These are phyloP conservation scores for Brassica balearica DNA, from an alignment of 441 rosid species.

Conservation along the genomic window DNA sequence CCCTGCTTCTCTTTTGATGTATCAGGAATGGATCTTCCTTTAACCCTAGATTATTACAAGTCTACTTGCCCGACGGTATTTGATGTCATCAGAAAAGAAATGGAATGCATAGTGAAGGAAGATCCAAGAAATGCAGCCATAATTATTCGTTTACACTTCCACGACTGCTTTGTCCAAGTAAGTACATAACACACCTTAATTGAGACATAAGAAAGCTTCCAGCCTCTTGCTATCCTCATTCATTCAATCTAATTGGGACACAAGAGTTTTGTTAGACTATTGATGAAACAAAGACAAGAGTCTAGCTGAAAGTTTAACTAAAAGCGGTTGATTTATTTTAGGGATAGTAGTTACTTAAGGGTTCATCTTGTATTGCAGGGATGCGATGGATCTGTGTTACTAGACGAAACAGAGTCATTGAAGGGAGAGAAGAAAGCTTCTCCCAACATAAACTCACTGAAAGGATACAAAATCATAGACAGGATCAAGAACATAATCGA, in stretches of 20 bases:
- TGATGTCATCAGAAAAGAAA: conserved; percentile 71
- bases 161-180: conserved; percentile 95
- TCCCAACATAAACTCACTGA: conserved; percentile 56
- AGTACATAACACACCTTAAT: conserved; percentile 15
- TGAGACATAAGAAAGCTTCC: conserved; percentile 14
- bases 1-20: conserved; percentile 36
- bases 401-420: conserved; percentile 74
- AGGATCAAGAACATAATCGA: conserved; percentile 88
- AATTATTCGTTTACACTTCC: conserved; percentile 78
- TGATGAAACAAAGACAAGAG: not conserved
- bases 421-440: conserved; percentile 83
- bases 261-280: not conserved
- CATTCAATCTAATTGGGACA: too few species aligned
- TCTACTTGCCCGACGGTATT: conserved; percentile 72
- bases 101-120: conserved; percentile 76
- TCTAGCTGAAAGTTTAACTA: not conserved
- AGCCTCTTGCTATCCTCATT: not conserved
- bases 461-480: conserved; percentile 73
- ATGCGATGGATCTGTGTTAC: conserved; percentile 84
- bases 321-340: not conserved
- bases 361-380: conserved; percentile 56
- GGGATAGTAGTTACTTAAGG: not conserved
- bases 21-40: conserved; percentile 58
- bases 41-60: conserved; percentile 72
- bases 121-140: conserved; percentile 90